A percentile compares a stretch with the other conserved stretches of the same genome.
These are phyloP conservation scores for Vickermania ingenoplastis DNA, from an alignment of 208 protist species.

Conservation along the genomic window DNA sequence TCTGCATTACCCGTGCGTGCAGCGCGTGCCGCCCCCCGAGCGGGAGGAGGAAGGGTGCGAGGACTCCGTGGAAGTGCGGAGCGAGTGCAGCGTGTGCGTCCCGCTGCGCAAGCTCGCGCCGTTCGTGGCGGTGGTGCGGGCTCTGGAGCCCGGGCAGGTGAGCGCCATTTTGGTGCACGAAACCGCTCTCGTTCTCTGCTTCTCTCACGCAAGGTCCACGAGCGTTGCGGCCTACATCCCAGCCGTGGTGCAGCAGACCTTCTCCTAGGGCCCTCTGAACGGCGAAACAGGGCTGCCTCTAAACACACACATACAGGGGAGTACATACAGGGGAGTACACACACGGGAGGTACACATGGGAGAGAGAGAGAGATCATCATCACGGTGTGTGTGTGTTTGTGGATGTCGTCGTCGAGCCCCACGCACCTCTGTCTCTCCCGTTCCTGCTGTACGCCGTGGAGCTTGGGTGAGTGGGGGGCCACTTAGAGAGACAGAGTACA, in stretches of 20 bases:
- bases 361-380: too few species aligned
- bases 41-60: conserved; percentile 3
- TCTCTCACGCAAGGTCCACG: conserved; percentile 27
- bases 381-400: too few species aligned
- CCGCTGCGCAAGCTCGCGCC: conserved; percentile 55
- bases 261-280: neutral
- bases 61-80: neutral
- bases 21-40: neutral
- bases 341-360: too few species aligned
- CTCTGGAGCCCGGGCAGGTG: conserved; percentile 31
- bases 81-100: conserved; percentile 35
- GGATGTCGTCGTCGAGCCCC: too few species aligned
- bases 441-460: too few species aligned
- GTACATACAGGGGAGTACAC: too few species aligned
- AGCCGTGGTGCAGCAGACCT: conserved; percentile 10
- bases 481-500: too few species aligned
- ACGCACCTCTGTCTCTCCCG: too few species aligned
- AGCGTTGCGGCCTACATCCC: conserved; percentile 76
- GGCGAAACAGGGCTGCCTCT: too few species aligned
- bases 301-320: too few species aligned
- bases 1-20: neutral
- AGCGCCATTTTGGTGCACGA: conserved; percentile 49
- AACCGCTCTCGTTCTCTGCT: conserved; percentile 48
- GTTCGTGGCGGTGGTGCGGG: conserved; percentile 57
- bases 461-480: too few species aligned